These are phyloP conservation scores for Gentiana macrophylla DNA, from an alignment of 257 asterid species.

Conservation along the genomic window DNA sequence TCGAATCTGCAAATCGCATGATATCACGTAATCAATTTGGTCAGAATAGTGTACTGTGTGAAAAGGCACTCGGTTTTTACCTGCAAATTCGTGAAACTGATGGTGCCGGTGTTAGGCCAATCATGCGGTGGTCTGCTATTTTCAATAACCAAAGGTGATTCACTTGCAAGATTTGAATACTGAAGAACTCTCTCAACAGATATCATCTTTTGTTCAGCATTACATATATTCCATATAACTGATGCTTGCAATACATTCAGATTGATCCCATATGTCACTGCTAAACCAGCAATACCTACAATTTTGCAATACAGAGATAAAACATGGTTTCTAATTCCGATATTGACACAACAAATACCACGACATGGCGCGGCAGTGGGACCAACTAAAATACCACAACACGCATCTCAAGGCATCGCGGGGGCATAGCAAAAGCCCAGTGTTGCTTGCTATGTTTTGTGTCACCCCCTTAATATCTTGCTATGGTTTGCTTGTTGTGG, in stretches of 20 bases:
- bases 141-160: constrained; percentile 67
- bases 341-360: no score
- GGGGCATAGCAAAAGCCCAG: no score
- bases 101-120: constrained; percentile 78
- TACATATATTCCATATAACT: constrained; percentile 91
- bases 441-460: neutral
- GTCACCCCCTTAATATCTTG: neutral
- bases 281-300: constrained; percentile 88
- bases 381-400: no score
- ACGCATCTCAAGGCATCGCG: no score
- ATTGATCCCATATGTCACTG: constrained; percentile 88
- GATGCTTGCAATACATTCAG: constrained; percentile 79
- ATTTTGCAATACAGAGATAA: neutral
- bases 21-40: no score
- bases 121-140: constrained; percentile 46
- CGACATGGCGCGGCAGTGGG: no score
- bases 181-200: constrained; percentile 87
- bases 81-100: constrained; percentile 65
- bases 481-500: neutral
- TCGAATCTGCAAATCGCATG: constrained; percentile 49
- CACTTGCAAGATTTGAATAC: constrained; percentile 73
- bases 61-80: constrained; percentile 18
- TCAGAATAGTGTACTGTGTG: neutral
- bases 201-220: constrained; percentile 90
- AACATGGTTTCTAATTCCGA: no score